Conservation (phyloP, 371 early-diverging fungal genomes). For the Funneliformis caledonium region DNA sequence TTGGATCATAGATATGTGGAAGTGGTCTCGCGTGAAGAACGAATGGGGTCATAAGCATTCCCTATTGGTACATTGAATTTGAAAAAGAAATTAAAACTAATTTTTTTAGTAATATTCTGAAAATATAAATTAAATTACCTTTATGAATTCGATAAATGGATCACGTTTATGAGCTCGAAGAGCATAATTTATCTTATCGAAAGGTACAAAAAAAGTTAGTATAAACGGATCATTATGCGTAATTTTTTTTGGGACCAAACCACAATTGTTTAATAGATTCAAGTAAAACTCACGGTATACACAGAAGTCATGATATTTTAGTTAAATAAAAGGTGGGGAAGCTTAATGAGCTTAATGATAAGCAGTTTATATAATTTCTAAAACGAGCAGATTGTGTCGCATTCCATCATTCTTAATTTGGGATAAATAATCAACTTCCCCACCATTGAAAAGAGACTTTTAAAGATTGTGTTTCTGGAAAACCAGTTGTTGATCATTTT, state of each 20-base stretch:
- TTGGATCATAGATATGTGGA: constrained; percentile 36
- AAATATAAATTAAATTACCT: constrained; percentile 45
- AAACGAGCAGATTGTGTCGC: too few relatives aligned
- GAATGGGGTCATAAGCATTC: constrained; percentile 77
- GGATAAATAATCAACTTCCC: too few relatives aligned
- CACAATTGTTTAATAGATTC: too few relatives aligned
- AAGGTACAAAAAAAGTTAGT: constrained; percentile 43
- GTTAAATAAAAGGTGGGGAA: too few relatives aligned
- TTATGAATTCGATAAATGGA: constrained; percentile 83
- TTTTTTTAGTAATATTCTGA: neutral
- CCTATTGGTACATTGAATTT: neutral
- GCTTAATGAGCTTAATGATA: too few relatives aligned
- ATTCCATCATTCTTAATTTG: too few relatives aligned
- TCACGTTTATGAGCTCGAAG: constrained; percentile 81
- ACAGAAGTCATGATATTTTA: neutral
- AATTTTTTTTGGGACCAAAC: neutral
- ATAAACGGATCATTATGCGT: constrained; percentile 22
- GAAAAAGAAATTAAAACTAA: neutral
- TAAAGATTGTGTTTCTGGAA: too few relatives aligned
- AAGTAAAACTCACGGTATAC: constrained; percentile 18
- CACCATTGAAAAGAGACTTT: too few relatives aligned
- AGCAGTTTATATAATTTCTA: too few relatives aligned
- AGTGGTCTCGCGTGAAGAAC: constrained; percentile 71
- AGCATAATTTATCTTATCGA: constrained; percentile 72
- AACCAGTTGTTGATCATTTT: too few relatives aligned